Base-by-base conservation (phyloP, 2,329 filamentous ascomycete genomes). In the Kalmusia sp. region DNA sequence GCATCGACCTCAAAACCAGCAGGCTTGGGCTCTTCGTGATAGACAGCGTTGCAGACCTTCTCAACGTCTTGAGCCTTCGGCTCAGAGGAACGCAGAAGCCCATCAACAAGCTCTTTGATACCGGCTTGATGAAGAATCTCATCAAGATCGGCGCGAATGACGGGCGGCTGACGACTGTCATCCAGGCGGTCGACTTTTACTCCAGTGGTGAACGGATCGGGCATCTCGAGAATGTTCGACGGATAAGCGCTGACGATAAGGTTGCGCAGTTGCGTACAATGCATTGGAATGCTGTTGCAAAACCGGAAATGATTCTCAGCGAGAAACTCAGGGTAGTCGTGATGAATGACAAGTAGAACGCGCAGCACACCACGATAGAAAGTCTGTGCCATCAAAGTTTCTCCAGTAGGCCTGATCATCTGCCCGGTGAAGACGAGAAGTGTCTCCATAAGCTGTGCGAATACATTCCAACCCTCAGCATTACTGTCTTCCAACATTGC, bases 301-400 rank as follows among this genome's bases (percentile, higher is more conserved):
- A 99, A 85, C 62, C 87, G 85, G 62, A 91, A 86, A 69, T 96
- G 91, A 72, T 96, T 92, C 64, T 93, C 91, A 5, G 91, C 89
- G 35, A 99, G 78, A 74, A 96, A 99, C 51, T 97, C 92, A 0
- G 93, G 90, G 75, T 92, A 98, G 73, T 99, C 95, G 69, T 98
- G 95, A 63, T 96, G 91, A 48, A 99, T 79, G 47, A 96, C 84
- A 28, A 96, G 79, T 49, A 98, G 78, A 54, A 97, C 84, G 68
- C 96, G 92, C 41, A 96, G 79, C 1, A 90, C 86, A 7, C 89
- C 92, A 55, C 91, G 88, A 73, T 96, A 97, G 56, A 96, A 85
- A 49, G 93, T 91, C 71, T 91, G 93, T 28, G 88, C 86, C 45
- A 90, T 82, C 28, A 85, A 80, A 3, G 87, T 82, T 14, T 92